Percentiles rank a stretch among this genome's conserved stretches.
Conservation (phyloP, 2,329 filamentous ascomycete genomes). For the Penicillium sp. region DNA sequence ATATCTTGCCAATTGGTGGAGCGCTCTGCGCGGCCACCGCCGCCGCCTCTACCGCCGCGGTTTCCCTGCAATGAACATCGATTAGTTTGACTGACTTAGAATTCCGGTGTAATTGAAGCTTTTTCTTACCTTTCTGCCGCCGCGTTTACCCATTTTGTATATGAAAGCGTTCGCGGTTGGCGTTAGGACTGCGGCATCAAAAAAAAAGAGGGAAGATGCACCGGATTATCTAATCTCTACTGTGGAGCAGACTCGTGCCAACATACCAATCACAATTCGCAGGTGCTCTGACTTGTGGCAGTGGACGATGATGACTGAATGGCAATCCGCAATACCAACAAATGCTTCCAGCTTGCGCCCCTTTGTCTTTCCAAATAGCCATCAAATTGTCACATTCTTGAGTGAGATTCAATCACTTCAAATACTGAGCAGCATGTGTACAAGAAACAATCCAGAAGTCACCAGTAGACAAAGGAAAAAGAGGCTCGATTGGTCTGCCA, state of each 20-base stretch:
- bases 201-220: slow-evolving; percentile 13
- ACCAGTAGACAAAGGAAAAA: slow-evolving; percentile 16
- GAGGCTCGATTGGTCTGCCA: slow-evolving; percentile 21
- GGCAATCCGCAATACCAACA: too few species aligned
- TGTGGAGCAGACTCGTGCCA: slow-evolving; percentile 3
- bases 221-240: slow-evolving; percentile 8
- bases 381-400: too few species aligned
- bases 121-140: slow-evolving; percentile 24
- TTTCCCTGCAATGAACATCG: slow-evolving; percentile 24
- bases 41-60: slow-evolving; percentile 38
- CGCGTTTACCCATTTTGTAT: slow-evolving; percentile 28
- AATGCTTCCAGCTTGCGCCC: too few species aligned
- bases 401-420: too few species aligned
- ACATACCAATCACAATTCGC: too few species aligned
- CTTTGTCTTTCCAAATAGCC: too few species aligned
- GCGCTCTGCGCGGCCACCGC: slow-evolving; percentile 36
- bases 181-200: slow-evolving; percentile 9
- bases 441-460: too few species aligned
- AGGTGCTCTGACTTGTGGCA: too few species aligned
- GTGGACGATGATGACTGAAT: too few species aligned
- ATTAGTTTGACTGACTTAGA: slow-evolving; percentile 7
- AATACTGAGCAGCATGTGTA: too few species aligned
- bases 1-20: slow-evolving; percentile 54
- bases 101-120: background rate
- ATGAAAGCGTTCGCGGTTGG: slow-evolving; percentile 4